These are phyloP conservation scores for Peribolospora baueri DNA, from an alignment of 768 basidiomycete genomes.

Conservation along the genomic window DNA sequence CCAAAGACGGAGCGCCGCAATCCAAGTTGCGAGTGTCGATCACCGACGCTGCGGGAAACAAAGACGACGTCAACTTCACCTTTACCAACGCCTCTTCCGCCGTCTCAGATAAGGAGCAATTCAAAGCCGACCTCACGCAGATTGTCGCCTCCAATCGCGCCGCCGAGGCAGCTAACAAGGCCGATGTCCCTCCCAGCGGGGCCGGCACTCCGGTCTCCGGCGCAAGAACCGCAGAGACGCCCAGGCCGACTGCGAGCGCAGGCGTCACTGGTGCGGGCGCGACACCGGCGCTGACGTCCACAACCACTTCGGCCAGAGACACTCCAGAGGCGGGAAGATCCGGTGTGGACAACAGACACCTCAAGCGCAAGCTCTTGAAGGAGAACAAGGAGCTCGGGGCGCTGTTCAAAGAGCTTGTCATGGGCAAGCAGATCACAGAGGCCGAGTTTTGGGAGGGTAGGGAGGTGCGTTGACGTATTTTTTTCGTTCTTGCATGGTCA, in stretches of 20 bases:
- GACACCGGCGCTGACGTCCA: slow-evolving; percentile 26
- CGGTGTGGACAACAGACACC: neutral
- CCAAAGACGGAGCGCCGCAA: too few relatives aligned
- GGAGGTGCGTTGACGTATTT: slow-evolving; percentile 31
- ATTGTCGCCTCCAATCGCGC: slow-evolving; percentile 53
- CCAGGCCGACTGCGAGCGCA: slow-evolving; percentile 15
- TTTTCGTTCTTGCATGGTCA: too few relatives aligned
- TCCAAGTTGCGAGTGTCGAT: neutral
- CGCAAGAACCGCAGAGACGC: slow-evolving; percentile 11
- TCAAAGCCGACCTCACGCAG: slow-evolving; percentile 52
- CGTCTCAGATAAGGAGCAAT: slow-evolving; percentile 46
- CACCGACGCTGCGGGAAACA: slow-evolving; percentile 7
- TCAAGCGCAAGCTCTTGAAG: slow-evolving; percentile 31
- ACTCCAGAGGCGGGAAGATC: neutral
- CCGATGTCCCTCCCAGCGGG: slow-evolving; percentile 14
- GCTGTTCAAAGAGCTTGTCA: slow-evolving; percentile 71
- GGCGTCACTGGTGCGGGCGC: slow-evolving; percentile 16
- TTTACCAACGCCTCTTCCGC: slow-evolving; percentile 36
- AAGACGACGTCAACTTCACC: slow-evolving; percentile 21
- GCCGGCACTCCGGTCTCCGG: slow-evolving; percentile 26
- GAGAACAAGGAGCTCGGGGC: slow-evolving; percentile 50
- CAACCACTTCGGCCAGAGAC: slow-evolving; percentile 17
- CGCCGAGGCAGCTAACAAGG: slow-evolving; percentile 18
- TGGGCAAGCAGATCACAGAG: slow-evolving; percentile 61
- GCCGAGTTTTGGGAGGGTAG: slow-evolving; percentile 93